Percentiles rank a stretch among this genome's conserved stretches.
phyloP scores from a whole-genome alignment of 768 basidiomycete species.

The Termitomyces sp. region DNA sequence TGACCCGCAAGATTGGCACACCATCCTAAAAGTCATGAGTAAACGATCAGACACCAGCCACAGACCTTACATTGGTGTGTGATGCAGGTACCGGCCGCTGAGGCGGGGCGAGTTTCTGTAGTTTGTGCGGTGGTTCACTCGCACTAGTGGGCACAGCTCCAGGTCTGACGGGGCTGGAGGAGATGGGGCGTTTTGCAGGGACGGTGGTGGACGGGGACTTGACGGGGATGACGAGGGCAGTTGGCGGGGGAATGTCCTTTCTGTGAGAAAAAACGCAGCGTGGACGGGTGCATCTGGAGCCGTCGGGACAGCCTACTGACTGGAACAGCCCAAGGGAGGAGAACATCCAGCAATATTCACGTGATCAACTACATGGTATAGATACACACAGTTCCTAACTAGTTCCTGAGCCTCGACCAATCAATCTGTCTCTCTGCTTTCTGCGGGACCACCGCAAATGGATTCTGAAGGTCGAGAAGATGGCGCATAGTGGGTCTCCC shows the following conservation, averaged over 20 bases:
- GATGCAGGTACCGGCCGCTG: conserved; percentile 33
- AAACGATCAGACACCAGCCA: background rate
- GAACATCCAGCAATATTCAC: conserved; percentile 47
- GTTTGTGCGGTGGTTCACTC: conserved; percentile 56
- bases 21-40: conserved; percentile 37
- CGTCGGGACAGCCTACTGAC: conserved; percentile 53
- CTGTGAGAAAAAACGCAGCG: conserved; percentile 68
- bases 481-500: conserved; percentile 82
- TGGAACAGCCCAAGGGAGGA: conserved; percentile 53
- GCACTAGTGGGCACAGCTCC: conserved; percentile 8
- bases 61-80: conserved; percentile 24
- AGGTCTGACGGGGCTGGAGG: conserved; percentile 30
- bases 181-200: conserved; percentile 48
- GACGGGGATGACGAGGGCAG: conserved; percentile 32
- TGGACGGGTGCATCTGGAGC: conserved; percentile 36
- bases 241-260: conserved; percentile 26
- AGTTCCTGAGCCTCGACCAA: background rate
- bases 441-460: background rate
- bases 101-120: conserved; percentile 48
- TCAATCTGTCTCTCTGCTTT: background rate
- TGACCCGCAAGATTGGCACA: conserved; percentile 59
- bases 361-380: background rate
- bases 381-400: background rate
- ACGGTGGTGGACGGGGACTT: conserved; percentile 19
- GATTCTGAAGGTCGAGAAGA: conserved; percentile 44